Evolutionary conservation across 1,139 yeast genomes (phyloP).

Genomic region (Candida frijolesensis): DNA sequence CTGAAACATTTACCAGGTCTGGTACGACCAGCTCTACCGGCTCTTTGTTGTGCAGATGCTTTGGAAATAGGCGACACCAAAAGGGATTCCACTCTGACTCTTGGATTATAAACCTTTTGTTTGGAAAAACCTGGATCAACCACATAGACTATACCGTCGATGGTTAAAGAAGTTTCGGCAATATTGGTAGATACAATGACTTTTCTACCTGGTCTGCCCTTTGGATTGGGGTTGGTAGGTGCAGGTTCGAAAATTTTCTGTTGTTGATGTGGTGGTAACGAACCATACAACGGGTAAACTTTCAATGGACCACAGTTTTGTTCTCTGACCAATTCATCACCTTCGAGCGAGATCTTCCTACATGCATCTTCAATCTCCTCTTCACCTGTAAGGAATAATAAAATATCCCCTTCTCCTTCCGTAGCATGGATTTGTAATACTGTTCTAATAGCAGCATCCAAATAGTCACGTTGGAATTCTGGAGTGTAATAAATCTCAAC

Average conservation of each 20-base stretch:
- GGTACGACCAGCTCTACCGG: slow-evolving; percentile 99
- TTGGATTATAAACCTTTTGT: slow-evolving; percentile 95
- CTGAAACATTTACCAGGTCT: slow-evolving; percentile 98
- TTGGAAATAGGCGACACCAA: slow-evolving; percentile 95
- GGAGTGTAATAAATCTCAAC: slow-evolving; percentile 97
- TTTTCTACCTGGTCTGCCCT: slow-evolving; percentile 90
- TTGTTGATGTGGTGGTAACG: slow-evolving; percentile 94
- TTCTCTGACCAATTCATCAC: slow-evolving; percentile 84
- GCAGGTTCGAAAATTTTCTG: slow-evolving; percentile 93
- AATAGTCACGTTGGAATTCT: slow-evolving; percentile 90
- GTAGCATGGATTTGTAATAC: slow-evolving; percentile 96
- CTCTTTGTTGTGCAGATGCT: slow-evolving; percentile 97
- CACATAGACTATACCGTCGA: slow-evolving; percentile 95
- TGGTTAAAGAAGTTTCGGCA: slow-evolving; percentile 97
- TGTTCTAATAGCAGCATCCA: slow-evolving; percentile 93
- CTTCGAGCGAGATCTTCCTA: slow-evolving; percentile 81
- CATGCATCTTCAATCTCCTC: slow-evolving; percentile 98
- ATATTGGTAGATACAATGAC: slow-evolving; percentile 93
- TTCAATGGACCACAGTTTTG: slow-evolving; percentile 85
- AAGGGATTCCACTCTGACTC: slow-evolving; percentile 92
- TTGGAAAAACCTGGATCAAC: slow-evolving; percentile 98
- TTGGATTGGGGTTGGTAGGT: slow-evolving; percentile 59
- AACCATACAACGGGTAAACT: slow-evolving; percentile 93
- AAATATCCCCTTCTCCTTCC: slow-evolving; percentile 90
- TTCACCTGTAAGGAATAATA: slow-evolving; percentile 92